Percentiles rank a stretch among this genome's conserved stretches.
Evolutionary conservation across 345 rosid genomes (phyloP).

Genomic region (Anacardium occidentale): DNA sequence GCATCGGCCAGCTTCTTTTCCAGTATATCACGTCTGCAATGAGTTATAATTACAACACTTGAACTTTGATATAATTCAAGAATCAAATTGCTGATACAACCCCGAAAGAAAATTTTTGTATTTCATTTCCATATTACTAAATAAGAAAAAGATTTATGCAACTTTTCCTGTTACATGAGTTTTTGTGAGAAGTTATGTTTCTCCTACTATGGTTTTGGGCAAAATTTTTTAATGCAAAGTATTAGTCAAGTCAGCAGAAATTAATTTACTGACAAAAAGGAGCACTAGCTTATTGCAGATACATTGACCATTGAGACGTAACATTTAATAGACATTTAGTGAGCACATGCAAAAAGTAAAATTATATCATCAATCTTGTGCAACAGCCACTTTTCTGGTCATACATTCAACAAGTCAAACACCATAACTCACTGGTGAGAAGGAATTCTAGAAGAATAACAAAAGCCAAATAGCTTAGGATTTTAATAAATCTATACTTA

Average conservation of each 20-base stretch:
- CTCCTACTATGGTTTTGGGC: background rate
- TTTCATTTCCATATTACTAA: background rate
- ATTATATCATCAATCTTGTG: too few species aligned
- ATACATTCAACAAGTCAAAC: too few species aligned
- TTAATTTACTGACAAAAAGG: background rate
- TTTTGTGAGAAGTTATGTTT: background rate
- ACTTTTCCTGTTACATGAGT: background rate
- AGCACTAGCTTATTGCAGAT: too few species aligned
- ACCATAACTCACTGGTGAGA: background rate
- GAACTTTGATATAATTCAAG: conserved; percentile 6
- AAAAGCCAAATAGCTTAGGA: background rate
- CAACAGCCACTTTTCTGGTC: too few species aligned
- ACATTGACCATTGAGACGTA: background rate
- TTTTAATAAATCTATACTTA: background rate
- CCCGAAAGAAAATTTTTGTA: background rate
- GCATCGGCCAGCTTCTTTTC: conserved; percentile 99
- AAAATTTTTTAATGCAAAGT: background rate
- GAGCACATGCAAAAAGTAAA: too few species aligned
- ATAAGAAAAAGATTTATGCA: background rate
- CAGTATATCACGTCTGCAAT: conserved; percentile 72
- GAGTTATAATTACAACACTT: conserved; percentile 14
- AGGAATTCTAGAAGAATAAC: background rate
- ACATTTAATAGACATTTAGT: too few species aligned
- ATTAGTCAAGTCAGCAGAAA: conserved; percentile 1
- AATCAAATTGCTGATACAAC: conserved; percentile 4